Evolutionary conservation across 352 stramenopile species (phyloP).

Genomic region (Globisporangium canariense): DNA sequence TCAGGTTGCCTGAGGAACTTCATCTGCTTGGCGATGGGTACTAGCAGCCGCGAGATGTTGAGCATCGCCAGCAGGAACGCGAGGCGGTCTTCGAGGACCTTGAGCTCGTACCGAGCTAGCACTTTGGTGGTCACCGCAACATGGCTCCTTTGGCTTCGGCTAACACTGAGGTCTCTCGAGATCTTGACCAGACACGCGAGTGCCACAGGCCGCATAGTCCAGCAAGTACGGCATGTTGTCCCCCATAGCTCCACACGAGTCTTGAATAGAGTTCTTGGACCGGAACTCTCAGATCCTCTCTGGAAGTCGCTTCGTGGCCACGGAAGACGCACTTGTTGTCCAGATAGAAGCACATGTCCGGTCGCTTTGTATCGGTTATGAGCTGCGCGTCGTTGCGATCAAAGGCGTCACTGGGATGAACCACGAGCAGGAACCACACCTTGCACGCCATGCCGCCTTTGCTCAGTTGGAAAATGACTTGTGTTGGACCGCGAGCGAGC

Average conservation of each 20-base stretch:
- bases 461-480: too few species aligned
- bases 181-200: constrained; percentile 2
- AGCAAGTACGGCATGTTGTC: constrained; percentile 1
- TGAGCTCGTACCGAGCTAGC: neutral
- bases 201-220: neutral
- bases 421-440: neutral
- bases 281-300: neutral
- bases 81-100: neutral
- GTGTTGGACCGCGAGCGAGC: too few species aligned
- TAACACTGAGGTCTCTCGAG: neutral
- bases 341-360: neutral
- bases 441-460: neutral
- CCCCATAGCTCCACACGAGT: neutral
- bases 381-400: too few species aligned
- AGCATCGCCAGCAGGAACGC: constrained; percentile 6
- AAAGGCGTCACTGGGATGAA: too few species aligned
- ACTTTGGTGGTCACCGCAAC: neutral
- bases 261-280: neutral
- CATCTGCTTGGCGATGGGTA: neutral
- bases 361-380: neutral
- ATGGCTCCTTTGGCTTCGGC: neutral
- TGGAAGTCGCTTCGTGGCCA: neutral
- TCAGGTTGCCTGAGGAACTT: neutral
- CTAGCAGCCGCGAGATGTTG: neutral
- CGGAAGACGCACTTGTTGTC: constrained; percentile 7